A percentile compares a stretch with the other conserved stretches of the same genome.
phyloP scores from a whole-genome alignment of 2,329 filamentous ascomycete genomes.

The Colletotrichum eremochloae region DNA sequence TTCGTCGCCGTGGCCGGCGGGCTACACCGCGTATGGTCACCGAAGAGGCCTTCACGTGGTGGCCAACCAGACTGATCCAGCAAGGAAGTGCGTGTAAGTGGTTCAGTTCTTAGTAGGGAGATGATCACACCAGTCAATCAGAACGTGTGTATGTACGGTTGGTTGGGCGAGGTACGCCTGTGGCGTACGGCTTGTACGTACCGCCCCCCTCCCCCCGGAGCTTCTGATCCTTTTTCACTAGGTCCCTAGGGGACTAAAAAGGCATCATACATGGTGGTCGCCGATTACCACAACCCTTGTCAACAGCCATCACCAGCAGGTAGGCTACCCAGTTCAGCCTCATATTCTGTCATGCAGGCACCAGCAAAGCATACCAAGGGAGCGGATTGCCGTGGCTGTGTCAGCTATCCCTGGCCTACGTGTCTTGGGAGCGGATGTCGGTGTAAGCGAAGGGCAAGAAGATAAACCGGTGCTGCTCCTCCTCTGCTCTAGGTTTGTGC shows the following conservation, averaged over 20 bases:
- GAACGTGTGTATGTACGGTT: too few species aligned
- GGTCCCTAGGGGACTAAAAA: not conserved
- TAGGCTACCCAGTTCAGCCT: conserved; percentile 11
- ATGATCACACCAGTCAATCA: not conserved
- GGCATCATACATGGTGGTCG: conserved; percentile 24
- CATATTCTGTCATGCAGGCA: not conserved
- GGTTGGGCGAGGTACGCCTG: not conserved
- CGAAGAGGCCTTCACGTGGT: too few species aligned
- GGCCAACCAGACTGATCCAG: not conserved
- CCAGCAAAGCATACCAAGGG: not conserved
- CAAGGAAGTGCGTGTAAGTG: too few species aligned
- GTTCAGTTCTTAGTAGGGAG: not conserved
- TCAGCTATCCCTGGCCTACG: not conserved
- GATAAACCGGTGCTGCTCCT: not conserved
- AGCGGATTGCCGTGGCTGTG: not conserved
- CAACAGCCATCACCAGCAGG: not conserved
- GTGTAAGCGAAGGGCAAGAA: not conserved
- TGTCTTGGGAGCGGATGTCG: conserved; percentile 1
- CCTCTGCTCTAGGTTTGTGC: not conserved
- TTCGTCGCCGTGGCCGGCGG: not conserved
- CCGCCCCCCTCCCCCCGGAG: not conserved
- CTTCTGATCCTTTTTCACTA: not conserved
- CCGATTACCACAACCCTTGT: conserved; percentile 21
- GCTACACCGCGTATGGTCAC: too few species aligned
- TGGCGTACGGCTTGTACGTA: not conserved